Evolutionary conservation across 495 filamentous ascomycete species (phyloP).

Genomic region (Letharia lupina): DNA sequence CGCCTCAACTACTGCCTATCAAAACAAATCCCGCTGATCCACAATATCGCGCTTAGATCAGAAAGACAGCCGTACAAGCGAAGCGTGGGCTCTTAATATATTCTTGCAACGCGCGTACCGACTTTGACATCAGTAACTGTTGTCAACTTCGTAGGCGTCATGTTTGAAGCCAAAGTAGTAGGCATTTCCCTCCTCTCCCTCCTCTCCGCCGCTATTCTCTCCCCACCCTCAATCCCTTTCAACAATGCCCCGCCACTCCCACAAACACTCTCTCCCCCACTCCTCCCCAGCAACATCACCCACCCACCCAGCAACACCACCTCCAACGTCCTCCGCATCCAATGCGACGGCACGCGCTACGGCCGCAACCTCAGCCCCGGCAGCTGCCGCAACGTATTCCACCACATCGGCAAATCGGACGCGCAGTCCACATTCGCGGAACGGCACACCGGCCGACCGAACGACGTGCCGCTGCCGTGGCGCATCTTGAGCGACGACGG

Average conservation of each 20-base stretch:
- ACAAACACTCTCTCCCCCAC: not conserved
- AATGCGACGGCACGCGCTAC: not conserved
- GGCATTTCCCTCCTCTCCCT: not conserved
- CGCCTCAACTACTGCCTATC: not conserved
- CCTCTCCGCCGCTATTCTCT: not conserved
- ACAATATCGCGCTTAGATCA: not conserved
- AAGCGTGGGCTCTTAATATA: not conserved
- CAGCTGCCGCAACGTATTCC: constrained; percentile 7
- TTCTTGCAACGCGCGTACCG: not conserved
- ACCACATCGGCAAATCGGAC: not conserved
- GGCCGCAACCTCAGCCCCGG: not conserved
- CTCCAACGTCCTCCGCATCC: not conserved
- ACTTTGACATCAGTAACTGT: not conserved
- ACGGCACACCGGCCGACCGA: not conserved
- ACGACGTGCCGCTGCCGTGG: constrained; percentile 3
- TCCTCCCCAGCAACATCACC: not conserved
- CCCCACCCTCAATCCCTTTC: not conserved
- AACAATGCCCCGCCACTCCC: not conserved
- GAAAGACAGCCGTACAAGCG: not conserved
- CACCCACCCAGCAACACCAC: not conserved
- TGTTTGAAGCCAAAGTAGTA: not conserved
- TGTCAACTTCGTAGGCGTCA: not conserved
- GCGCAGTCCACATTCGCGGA: not conserved
- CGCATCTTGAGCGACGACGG: constrained; percentile 3
- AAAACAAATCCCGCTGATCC: not conserved